These are phyloP conservation scores for Globisporangium rhizosaccharum DNA, from an alignment of 352 stramenopile genomes.

Conservation along the genomic window DNA sequence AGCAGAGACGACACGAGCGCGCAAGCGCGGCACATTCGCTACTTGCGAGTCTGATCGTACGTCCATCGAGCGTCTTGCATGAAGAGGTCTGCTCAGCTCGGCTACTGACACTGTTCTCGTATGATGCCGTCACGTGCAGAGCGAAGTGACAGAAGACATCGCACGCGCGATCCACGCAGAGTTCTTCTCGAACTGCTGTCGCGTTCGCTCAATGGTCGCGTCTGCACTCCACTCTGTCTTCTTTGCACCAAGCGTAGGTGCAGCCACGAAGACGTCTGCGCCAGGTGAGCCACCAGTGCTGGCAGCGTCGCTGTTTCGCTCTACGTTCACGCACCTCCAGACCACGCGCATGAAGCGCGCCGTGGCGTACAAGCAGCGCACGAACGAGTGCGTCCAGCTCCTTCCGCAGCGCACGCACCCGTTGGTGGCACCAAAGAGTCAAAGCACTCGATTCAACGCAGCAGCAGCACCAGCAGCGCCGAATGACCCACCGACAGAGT, in stretches of 20 bases:
- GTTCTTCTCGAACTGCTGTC: constrained; percentile 18
- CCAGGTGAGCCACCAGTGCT: not conserved
- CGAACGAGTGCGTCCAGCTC: not conserved
- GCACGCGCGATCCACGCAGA: constrained; percentile 32
- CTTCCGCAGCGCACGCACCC: not conserved
- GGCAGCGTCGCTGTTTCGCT: constrained; percentile 1
- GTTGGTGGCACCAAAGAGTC: not conserved
- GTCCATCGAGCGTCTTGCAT: not conserved
- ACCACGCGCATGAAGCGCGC: not conserved
- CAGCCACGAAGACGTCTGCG: not conserved
- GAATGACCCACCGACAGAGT: not conserved
- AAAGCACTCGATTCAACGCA: no score
- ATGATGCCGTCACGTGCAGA: not conserved
- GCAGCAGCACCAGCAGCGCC: not conserved
- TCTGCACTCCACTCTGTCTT: constrained; percentile 18
- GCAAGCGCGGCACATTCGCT: constrained; percentile 7
- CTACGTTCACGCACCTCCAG: constrained; percentile 5
- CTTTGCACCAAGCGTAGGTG: constrained; percentile 3
- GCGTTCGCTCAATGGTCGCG: constrained; percentile 16
- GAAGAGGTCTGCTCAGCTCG: not conserved
- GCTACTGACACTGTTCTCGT: not conserved
- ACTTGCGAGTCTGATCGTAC: constrained; percentile 17
- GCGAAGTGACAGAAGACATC: constrained; percentile 27
- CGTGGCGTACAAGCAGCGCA: not conserved
- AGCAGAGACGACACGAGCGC: constrained; percentile 10